These are phyloP conservation scores for Adansonia gregorii DNA, from an alignment of 441 rosid species.

Conservation along the genomic window DNA sequence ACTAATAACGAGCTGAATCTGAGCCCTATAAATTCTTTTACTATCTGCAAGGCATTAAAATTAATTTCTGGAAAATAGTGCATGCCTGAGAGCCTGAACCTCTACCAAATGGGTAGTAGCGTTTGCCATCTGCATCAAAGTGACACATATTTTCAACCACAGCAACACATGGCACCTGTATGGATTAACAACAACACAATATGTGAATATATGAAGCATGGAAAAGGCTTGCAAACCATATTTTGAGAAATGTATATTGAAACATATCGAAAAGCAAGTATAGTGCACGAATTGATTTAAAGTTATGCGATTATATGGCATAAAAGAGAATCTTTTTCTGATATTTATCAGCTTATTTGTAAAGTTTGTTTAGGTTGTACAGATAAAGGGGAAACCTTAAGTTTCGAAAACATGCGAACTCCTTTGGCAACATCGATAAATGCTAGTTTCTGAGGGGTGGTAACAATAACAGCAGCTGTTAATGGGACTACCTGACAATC, in stretches of 20 bases:
- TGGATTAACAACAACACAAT: slow-evolving; percentile 28
- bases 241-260: neutral
- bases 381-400: slow-evolving; percentile 60
- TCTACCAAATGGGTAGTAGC: slow-evolving; percentile 93
- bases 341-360: neutral
- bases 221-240: neutral
- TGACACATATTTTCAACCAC: slow-evolving; percentile 98
- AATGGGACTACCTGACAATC: slow-evolving; percentile 83
- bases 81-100: slow-evolving; percentile 96
- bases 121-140: slow-evolving; percentile 94
- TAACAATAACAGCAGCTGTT: slow-evolving; percentile 94
- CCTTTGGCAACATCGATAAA: slow-evolving; percentile 98
- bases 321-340: neutral
- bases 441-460: slow-evolving; percentile 96
- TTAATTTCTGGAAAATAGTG: slow-evolving; percentile 14
- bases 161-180: slow-evolving; percentile 92
- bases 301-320: slow-evolving; percentile 14
- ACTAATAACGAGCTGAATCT: neutral
- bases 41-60: slow-evolving; percentile 20
- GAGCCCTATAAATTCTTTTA: slow-evolving; percentile 1
- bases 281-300: slow-evolving; percentile 6
- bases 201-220: slow-evolving; percentile 19
- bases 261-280: neutral
- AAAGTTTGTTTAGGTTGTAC: neutral
- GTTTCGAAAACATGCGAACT: slow-evolving; percentile 97